Conservation (phyloP, 1,139 yeast genomes). For the Neolecta irregularis region DNA sequence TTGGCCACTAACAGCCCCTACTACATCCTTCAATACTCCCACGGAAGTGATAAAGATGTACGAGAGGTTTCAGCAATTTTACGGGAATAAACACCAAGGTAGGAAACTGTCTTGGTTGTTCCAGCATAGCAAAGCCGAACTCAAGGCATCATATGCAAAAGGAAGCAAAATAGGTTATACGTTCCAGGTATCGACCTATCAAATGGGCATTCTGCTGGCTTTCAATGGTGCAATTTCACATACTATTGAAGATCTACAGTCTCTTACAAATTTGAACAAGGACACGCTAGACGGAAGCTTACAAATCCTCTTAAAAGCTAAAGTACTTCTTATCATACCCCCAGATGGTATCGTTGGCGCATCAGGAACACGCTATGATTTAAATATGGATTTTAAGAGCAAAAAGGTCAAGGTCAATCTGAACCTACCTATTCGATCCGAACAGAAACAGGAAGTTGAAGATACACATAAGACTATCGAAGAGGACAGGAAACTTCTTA, state of each 20-base stretch:
- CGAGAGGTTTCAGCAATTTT: conserved; percentile 51
- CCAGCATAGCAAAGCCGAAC: conserved; percentile 86
- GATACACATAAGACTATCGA: conserved; percentile 76
- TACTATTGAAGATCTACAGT: conserved; percentile 45
- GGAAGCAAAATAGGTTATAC: conserved; percentile 58
- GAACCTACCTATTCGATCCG: conserved; percentile 67
- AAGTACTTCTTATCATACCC: conserved; percentile 52
- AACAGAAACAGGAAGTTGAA: conserved; percentile 59
- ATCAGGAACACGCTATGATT: conserved; percentile 43
- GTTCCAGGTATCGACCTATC: conserved; percentile 71
- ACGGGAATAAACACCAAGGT: conserved; percentile 65
- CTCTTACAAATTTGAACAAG: conserved; percentile 50
- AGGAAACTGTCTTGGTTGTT: conserved; percentile 90
- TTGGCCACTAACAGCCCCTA: conserved; percentile 64
- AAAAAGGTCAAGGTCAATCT: conserved; percentile 75
- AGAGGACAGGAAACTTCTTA: conserved; percentile 69
- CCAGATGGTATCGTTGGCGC: conserved; percentile 23
- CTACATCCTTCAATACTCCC: conserved; percentile 41
- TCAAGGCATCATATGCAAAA: conserved; percentile 72
- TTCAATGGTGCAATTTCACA: conserved; percentile 52
- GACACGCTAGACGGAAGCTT: conserved; percentile 61
- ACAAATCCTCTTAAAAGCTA: conserved; percentile 63
- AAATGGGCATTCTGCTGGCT: conserved; percentile 70
- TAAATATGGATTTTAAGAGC: conserved; percentile 71
- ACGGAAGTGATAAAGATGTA: conserved; percentile 48